Conservation (phyloP, 441 rosid species). For the Raphanus hybrid region DNA sequence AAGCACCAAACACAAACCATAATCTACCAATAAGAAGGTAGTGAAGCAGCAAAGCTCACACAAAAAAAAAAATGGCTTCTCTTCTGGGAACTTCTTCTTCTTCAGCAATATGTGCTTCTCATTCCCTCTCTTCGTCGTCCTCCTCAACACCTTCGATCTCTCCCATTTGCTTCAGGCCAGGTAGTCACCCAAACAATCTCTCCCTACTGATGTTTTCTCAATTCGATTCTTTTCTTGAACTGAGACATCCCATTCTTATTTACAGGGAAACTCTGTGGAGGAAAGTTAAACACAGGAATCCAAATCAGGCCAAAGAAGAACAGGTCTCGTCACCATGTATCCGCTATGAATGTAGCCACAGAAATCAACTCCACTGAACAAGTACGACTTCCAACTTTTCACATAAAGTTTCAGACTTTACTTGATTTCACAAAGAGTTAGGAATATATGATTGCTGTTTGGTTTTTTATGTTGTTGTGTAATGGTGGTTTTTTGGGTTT, state of each 20-base stretch:
- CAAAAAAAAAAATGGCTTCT: constrained; percentile 65
- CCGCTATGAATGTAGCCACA: constrained; percentile 78
- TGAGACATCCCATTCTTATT: background rate
- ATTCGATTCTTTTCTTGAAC: background rate
- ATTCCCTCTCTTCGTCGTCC: constrained; percentile 45
- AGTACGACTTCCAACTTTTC: constrained; percentile 43
- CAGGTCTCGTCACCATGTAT: constrained; percentile 56
- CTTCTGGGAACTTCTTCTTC: constrained; percentile 59
- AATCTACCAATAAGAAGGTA: constrained; percentile 26
- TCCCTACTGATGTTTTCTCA: constrained; percentile 16
- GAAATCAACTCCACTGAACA: constrained; percentile 71
- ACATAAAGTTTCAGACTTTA: constrained; percentile 18
- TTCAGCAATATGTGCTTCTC: constrained; percentile 60
- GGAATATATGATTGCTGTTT: background rate
- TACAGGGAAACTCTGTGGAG: constrained; percentile 64
- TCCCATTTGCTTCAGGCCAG: constrained; percentile 53
- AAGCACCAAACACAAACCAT: constrained; percentile 35
- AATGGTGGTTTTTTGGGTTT: constrained; percentile 18
- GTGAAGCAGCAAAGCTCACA: constrained; percentile 10
- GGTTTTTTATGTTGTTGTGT: constrained; percentile 1
- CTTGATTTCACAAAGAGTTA: constrained; percentile 1
- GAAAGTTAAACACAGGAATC: constrained; percentile 53
- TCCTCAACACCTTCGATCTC: constrained; percentile 49
- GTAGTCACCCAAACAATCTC: constrained; percentile 40
- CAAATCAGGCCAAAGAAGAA: constrained; percentile 57